These are phyloP conservation scores for Rubia peregrina DNA, from an alignment of 305 asterid species.

Conservation along the genomic window DNA sequence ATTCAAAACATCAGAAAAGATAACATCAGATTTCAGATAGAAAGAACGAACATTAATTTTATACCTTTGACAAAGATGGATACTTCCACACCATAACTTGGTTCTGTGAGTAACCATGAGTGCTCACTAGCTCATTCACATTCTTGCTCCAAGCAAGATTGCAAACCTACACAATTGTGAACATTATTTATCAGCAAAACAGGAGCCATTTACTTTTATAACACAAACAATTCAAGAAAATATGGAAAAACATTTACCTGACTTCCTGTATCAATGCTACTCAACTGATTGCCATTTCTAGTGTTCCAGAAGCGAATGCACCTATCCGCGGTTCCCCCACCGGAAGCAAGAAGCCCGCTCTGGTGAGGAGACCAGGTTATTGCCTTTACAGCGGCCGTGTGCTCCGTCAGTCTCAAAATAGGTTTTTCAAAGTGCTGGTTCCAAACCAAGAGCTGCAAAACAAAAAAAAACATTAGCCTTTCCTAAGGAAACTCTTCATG, in stretches of 20 bases:
- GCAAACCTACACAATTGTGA: constrained; percentile 46
- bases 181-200: background rate
- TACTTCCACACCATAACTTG: constrained; percentile 99
- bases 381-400: constrained; percentile 97
- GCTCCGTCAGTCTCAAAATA: constrained; percentile 72
- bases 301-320: constrained; percentile 99
- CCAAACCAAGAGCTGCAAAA: constrained; percentile 77
- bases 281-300: constrained; percentile 70
- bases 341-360: constrained; percentile 77
- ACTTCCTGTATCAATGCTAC: constrained; percentile 87
- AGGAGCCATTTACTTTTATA: background rate
- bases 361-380: constrained; percentile 98
- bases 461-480: constrained; percentile 6
- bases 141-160: constrained; percentile 96
- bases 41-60: background rate
- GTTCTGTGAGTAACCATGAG: constrained; percentile 96
- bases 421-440: constrained; percentile 84
- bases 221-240: background rate
- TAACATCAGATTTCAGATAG: background rate
- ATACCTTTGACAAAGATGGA: constrained; percentile 85
- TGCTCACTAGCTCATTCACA: constrained; percentile 93
- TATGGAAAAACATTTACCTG: constrained; percentile 38
- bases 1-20: constrained; percentile 1
- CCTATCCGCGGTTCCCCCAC: constrained; percentile 99
- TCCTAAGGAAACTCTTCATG: too few relatives aligned